phyloP scores from a whole-genome alignment of 2,329 filamentous ascomycete genomes.

The Fusarium neocosmosporiellum region DNA sequence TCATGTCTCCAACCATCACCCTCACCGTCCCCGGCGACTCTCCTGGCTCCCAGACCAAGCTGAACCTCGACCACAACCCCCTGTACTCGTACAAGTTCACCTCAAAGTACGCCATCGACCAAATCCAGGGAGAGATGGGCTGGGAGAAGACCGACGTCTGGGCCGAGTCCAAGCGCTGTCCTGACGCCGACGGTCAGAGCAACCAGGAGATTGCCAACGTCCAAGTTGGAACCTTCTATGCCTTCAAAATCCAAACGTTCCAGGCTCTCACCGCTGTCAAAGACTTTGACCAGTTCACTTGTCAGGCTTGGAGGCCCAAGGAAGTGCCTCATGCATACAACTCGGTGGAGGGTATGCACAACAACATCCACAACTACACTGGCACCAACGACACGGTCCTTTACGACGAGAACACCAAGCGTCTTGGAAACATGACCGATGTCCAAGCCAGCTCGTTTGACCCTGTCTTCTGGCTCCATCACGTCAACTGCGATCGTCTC shows the following conservation, averaged over 20 bases:
- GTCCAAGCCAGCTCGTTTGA: neutral
- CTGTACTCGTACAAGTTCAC: neutral
- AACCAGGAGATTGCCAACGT: neutral
- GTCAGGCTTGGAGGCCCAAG: neutral
- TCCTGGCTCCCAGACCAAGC: neutral
- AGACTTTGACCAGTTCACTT: neutral
- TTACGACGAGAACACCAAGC: conserved; percentile 13
- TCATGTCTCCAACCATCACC: neutral
- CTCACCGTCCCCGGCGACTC: neutral
- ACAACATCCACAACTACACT: conserved; percentile 17
- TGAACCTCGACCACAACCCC: neutral
- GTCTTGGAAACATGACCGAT: conserved; percentile 29
- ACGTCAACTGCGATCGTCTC: neutral
- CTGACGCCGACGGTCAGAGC: neutral
- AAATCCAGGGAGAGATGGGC: neutral
- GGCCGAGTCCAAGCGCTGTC: neutral
- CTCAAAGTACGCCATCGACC: neutral
- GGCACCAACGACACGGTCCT: conserved; percentile 9
- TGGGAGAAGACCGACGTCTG: neutral
- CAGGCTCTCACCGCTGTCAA: neutral
- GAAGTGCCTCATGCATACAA: neutral
- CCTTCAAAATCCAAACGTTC: neutral
- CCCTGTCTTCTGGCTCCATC: neutral
- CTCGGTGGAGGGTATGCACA: neutral
- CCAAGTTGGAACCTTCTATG: neutral